Percentiles rank a stretch among this genome's conserved stretches.
Conservation (phyloP, 306 rosid species). For the Sphenostylis stenocarpa region DNA sequence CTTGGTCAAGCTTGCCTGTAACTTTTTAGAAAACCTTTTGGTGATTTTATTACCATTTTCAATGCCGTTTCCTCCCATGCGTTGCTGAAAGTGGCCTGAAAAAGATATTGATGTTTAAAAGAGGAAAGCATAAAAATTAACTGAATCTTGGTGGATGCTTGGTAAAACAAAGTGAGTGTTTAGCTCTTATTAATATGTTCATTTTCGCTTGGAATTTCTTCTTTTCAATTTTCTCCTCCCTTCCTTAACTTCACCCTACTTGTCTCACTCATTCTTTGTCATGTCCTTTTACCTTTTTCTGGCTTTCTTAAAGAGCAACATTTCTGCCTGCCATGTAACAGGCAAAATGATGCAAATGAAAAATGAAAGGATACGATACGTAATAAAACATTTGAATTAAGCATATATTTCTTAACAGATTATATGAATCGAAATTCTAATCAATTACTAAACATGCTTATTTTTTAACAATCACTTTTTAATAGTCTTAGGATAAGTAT, state of each 20-base stretch:
- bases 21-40: not conserved
- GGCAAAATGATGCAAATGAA: not conserved
- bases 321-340: not conserved
- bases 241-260: not conserved
- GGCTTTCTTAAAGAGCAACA: not conserved
- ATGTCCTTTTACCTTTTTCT: not conserved
- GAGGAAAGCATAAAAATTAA: not conserved
- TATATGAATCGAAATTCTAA: no score
- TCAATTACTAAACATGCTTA: no score
- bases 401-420: no score
- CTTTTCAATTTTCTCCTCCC: not conserved
- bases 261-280: not conserved
- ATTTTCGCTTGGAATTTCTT: not conserved
- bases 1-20: constrained; percentile 25
- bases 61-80: not conserved
- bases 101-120: constrained; percentile 17
- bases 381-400: no score
- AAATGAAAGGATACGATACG: no score
- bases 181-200: not conserved
- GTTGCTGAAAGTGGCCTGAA: constrained; percentile 34
- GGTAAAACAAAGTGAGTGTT: not conserved
- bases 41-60: not conserved
- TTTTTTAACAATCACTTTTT: no score
- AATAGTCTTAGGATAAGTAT: no score
- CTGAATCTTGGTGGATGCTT: not conserved